Evolutionary conservation across 2,329 filamentous ascomycete genomes (phyloP), one percentile per base, ranked within the genome.

Genomic region (Diaporthe batatas): DNA sequence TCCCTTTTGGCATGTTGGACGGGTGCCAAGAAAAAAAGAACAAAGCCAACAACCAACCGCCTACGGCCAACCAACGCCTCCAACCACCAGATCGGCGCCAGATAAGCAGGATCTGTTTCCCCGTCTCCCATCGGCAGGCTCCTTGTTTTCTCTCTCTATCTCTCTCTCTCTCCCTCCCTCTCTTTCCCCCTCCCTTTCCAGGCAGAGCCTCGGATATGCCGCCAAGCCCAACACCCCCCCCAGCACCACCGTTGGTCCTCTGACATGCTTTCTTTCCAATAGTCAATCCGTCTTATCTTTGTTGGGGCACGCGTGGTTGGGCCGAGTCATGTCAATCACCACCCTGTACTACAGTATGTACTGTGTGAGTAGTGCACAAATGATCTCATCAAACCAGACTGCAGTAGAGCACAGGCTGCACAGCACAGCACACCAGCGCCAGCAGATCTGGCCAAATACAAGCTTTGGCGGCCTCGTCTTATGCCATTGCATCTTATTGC

Each of bases 401-500:
- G 21, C 54, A 36, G n/a, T n/a, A n/a, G n/a, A n/a, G n/a, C n/a
- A n/a, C n/a, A n/a, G n/a, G n/a, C n/a, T n/a, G n/a, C n/a, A n/a
- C n/a, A n/a, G n/a, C n/a, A n/a, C n/a, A n/a, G n/a, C n/a, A n/a
- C n/a, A n/a, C n/a, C n/a, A n/a, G n/a, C n/a, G n/a, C n/a, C n/a
- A n/a, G 54, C 34, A 16, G 10, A n/a, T 6, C 4, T 7, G 39
- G 10, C 21, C 12, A 18, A 6, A 65, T 14, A 36, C 59, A 51
- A 65, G 44, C 44, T 65, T 51, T 51, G 36, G 25, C 18, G 42
- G 16, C 11, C 42, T 32, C 6, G n/a, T 67, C 51, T 29, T 51
- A 47, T 32, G 29, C 62, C 18, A 36, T 67, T 32, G 62, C 62
- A 67, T 67, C 62, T 53, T 39, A 67, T 39, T 67, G 62, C 62